These are phyloP conservation scores for Aspergillus unguis DNA, from an alignment of 2,329 filamentous ascomycete genomes.

Conservation along the genomic window DNA sequence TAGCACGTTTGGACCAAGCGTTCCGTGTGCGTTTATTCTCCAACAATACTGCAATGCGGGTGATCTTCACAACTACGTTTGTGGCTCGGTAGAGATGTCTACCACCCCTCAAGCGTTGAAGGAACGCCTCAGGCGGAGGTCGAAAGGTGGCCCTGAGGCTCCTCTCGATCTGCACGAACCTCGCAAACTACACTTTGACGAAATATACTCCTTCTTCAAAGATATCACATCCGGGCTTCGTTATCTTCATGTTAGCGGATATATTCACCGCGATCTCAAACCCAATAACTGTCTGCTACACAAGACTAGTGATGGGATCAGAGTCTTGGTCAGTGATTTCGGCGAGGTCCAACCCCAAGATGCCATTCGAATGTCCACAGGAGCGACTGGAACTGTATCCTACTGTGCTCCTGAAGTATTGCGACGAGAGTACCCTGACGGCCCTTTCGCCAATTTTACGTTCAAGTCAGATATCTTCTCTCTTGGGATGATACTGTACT, in stretches of 20 bases:
- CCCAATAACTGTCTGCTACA: conserved; percentile 93
- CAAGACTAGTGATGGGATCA: conserved; percentile 65
- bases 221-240: conserved; percentile 91
- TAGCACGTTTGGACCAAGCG: conserved; percentile 80
- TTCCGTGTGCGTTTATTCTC: conserved; percentile 93
- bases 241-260: conserved; percentile 84
- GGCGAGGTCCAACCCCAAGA: conserved; percentile 91
- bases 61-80: conserved; percentile 81
- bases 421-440: conserved; percentile 58
- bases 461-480: conserved; percentile 99
- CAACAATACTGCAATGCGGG: conserved; percentile 97
- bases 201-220: conserved; percentile 95
- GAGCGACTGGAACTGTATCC: conserved; percentile 91
- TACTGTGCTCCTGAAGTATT: conserved; percentile 97
- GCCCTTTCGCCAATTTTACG: conserved; percentile 85
- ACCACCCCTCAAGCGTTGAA: conserved; percentile 82
- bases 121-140: conserved; percentile 76
- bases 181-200: conserved; percentile 69
- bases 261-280: conserved; percentile 94
- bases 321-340: conserved; percentile 93
- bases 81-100: conserved; percentile 61
- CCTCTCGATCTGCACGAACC: conserved; percentile 52
- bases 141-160: conserved; percentile 69
- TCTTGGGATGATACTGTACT: conserved; percentile 96
- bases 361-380: conserved; percentile 78